A percentile compares a stretch with the other conserved stretches of the same genome.
phyloP scores from a whole-genome alignment of 2,329 filamentous ascomycete species.

The Mycocentrospora acerina region DNA sequence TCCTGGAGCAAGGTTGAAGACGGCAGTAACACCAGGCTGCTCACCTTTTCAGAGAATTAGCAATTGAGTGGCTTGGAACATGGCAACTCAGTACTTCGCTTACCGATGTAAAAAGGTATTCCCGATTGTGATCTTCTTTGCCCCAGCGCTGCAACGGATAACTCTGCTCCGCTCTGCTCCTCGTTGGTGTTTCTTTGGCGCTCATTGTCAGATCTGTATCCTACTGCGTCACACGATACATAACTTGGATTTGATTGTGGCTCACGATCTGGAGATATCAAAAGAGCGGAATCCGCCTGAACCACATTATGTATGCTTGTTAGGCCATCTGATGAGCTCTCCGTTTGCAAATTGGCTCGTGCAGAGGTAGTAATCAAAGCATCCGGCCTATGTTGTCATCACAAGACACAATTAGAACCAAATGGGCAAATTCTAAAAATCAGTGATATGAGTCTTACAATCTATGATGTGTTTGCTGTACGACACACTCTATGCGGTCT shows the following conservation, averaged over 20 bases:
- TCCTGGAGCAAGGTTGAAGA: slow-evolving; percentile 5
- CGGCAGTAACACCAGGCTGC: slow-evolving; percentile 4
- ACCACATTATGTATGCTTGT: not conserved
- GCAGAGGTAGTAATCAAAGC: not conserved
- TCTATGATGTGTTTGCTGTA: slow-evolving; percentile 4
- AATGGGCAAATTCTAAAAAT: not conserved
- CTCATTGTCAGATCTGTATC: slow-evolving; percentile 1
- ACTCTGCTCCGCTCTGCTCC: slow-evolving; percentile 10
- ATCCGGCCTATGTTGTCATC: not conserved
- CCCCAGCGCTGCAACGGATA: slow-evolving; percentile 4
- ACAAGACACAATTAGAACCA: not conserved
- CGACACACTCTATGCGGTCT: slow-evolving; percentile 2
- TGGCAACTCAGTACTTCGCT: too few species aligned
- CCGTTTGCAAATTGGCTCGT: not conserved
- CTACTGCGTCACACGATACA: too few species aligned
- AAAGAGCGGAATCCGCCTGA: not conserved
- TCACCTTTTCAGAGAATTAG: slow-evolving; percentile 1
- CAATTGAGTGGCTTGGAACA: not conserved
- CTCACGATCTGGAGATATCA: not conserved
- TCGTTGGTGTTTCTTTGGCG: slow-evolving; percentile 7
- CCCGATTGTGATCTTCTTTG: slow-evolving; percentile 3
- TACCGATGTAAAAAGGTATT: slow-evolving; percentile 10
- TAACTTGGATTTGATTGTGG: not conserved
- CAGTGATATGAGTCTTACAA: slow-evolving; percentile 4
- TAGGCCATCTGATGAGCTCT: not conserved